A percentile compares a stretch with the other conserved stretches of the same genome.
These are phyloP conservation scores for Ophiostoma piceae DNA, from an alignment of 2,329 filamentous ascomycete species.

Conservation along the genomic window DNA sequence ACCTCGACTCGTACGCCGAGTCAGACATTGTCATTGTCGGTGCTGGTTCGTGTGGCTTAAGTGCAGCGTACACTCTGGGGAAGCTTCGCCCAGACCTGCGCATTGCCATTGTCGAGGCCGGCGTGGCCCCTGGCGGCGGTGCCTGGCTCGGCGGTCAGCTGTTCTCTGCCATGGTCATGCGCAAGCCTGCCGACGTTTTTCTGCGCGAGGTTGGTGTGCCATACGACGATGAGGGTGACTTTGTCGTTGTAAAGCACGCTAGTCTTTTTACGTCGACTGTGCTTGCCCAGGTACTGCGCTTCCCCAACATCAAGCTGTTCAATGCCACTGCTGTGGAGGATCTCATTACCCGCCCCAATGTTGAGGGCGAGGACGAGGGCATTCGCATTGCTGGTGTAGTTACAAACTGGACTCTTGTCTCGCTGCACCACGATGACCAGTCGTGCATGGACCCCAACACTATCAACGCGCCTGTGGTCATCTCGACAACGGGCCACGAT, in stretches of 20 bases:
- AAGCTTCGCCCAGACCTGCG: constrained; percentile 81
- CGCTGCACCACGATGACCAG: constrained; percentile 82
- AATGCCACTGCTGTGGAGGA: constrained; percentile 92
- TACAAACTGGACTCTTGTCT: constrained; percentile 91
- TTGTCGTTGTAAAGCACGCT: constrained; percentile 90
- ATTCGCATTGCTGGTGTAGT: constrained; percentile 82
- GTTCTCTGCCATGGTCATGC: constrained; percentile 93
- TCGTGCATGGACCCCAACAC: constrained; percentile 97
- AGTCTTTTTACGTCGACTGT: constrained; percentile 87
- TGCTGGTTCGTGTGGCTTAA: constrained; percentile 77
- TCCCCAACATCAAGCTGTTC: constrained; percentile 94
- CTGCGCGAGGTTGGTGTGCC: constrained; percentile 74
- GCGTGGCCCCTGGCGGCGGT: constrained; percentile 79
- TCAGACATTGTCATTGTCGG: constrained; percentile 91
- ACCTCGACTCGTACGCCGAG: constrained; percentile 84
- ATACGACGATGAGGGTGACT: constrained; percentile 82
- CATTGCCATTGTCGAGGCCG: constrained; percentile 86
- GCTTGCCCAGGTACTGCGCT: constrained; percentile 71
- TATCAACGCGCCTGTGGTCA: constrained; percentile 83
- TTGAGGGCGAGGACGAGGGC: constrained; percentile 41
- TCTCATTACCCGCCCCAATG: constrained; percentile 65
- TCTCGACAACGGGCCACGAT: constrained; percentile 88
- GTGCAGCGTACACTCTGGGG: constrained; percentile 76
- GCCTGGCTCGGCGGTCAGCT: constrained; percentile 93
- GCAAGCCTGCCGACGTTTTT: constrained; percentile 84